Evolutionary conservation across 139 green algal genomes (phyloP).

Genomic region (Coelastrella sp.): DNA sequence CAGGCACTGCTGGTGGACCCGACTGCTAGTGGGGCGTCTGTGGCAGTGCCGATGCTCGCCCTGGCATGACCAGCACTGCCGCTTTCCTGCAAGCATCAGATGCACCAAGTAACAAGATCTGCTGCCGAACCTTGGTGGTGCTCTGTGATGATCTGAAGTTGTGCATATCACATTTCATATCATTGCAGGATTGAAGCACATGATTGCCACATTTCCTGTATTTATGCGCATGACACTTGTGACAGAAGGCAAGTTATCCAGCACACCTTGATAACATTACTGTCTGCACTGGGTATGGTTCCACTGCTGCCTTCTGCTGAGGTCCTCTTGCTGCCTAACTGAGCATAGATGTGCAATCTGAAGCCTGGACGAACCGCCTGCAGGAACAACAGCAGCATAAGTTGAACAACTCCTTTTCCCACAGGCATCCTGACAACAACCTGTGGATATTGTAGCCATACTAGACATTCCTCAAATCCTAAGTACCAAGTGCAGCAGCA

Average conservation of each 20-base stretch:
- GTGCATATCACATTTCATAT: no score
- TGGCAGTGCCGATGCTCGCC: background rate
- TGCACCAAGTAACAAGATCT: no score
- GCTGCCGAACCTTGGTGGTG: no score
- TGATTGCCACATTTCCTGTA: background rate
- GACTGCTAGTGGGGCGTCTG: background rate
- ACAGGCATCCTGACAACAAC: no score
- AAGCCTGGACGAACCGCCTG: slow-evolving; percentile 13
- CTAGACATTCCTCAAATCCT: no score
- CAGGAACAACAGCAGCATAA: background rate
- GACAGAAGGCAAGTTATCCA: background rate
- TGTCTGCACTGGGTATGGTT: slow-evolving; percentile 30
- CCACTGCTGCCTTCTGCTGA: slow-evolving; percentile 22
- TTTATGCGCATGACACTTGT: background rate
- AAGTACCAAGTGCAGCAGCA: no score
- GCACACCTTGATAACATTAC: slow-evolving; percentile 28
- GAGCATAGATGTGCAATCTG: slow-evolving; percentile 45
- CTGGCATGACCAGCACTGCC: background rate
- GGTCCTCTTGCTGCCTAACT: slow-evolving; percentile 45
- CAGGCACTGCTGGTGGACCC: background rate
- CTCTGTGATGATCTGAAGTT: no score
- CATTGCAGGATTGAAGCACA: background rate
- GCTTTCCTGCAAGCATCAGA: background rate
- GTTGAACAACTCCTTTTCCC: no score
- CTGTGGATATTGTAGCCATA: no score